Evolutionary conservation across 371 early-diverging fungal species (phyloP), one percentile per base, ranked within the genome.

Genomic region (Mucor velutinosus): DNA sequence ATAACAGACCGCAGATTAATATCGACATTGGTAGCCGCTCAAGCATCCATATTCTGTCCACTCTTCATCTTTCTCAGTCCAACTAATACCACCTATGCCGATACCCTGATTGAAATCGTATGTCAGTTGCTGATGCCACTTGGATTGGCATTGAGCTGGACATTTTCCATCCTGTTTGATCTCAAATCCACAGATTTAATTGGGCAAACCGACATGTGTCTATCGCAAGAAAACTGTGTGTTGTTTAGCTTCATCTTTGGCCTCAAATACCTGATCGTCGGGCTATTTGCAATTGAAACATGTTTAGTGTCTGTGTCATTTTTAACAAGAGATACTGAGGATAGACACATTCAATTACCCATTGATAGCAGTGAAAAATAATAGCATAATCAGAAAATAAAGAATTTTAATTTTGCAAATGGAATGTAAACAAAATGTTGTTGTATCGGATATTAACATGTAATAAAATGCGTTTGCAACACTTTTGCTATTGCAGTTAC

Each of bases 131-230:
- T 83, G 7, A 78, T 83, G 77, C 80, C 83, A 0, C 43, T 76
- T 17, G 83, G 79, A 12, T 37, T 83, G n/a, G 77, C 76, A 4
- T n/a, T 79, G 11, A 79, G 83, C 45, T 80, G 83, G 81, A 59
- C 75, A 29, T 77, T 80, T 63, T 77, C 79, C 29, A 76, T 80
- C 21, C 14, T 73, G 15, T 80, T 83, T 60, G 83, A 80, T 55
- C 60, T 68, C 8, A 74, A 76, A 47, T 71, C 81, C 14, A 73
- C 64, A 5, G 62, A 66, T 37, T 15, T 67, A 6, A 59, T 64
- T 23, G 66, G 61, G 7, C 27, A 51, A 3, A 15, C 51, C 29
- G 65, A 68, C 29, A 29, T 70, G 25, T 72, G 76, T 49, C 35
- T 67, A 62, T 45, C 32, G 17, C 41, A 66, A 25, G 65, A 62